Percentiles rank a stretch among this genome's conserved stretches.
Evolutionary conservation across 1,139 yeast genomes (phyloP).

Genomic region (Sugiyamaella novakii): DNA sequence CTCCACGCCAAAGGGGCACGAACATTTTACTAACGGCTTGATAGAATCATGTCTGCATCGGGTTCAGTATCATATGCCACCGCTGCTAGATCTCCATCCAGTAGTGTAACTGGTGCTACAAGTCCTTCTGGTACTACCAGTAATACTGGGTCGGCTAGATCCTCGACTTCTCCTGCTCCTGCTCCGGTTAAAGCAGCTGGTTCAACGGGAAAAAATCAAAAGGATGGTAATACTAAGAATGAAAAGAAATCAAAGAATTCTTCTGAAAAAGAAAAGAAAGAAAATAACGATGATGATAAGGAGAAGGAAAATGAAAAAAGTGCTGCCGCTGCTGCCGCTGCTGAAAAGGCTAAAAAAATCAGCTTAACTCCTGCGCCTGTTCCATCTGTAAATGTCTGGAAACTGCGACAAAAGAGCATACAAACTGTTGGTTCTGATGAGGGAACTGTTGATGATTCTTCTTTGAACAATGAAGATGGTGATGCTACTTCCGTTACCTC

Average conservation of each 20-base stretch:
- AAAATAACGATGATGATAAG: constrained; percentile 4
- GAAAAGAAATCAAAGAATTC: constrained; percentile 3
- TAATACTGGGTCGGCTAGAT: constrained; percentile 17
- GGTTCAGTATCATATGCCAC: constrained; percentile 39
- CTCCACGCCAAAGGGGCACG: no score
- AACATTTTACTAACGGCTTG: no score
- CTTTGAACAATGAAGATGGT: constrained; percentile 18
- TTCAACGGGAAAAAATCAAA: neutral
- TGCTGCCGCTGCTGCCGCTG: constrained; percentile 18
- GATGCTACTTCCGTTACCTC: constrained; percentile 22
- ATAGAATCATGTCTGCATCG: constrained; percentile 33
- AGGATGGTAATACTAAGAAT: neutral
- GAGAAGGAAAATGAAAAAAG: constrained; percentile 3
- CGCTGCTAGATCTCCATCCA: constrained; percentile 35
- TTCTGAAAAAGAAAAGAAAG: constrained; percentile 1
- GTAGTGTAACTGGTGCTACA: constrained; percentile 24
- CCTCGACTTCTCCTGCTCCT: constrained; percentile 22
- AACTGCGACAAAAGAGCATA: constrained; percentile 27
- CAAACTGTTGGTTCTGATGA: neutral
- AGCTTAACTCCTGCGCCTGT: constrained; percentile 49
- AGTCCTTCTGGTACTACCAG: constrained; percentile 21
- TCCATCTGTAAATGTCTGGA: constrained; percentile 48
- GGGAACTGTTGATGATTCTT: constrained; percentile 23
- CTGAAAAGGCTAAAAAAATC: constrained; percentile 28
- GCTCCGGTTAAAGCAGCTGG: constrained; percentile 17